These are phyloP conservation scores for Cercospora nicotianae DNA, from an alignment of 2,329 filamentous ascomycete species.

Conservation along the genomic window DNA sequence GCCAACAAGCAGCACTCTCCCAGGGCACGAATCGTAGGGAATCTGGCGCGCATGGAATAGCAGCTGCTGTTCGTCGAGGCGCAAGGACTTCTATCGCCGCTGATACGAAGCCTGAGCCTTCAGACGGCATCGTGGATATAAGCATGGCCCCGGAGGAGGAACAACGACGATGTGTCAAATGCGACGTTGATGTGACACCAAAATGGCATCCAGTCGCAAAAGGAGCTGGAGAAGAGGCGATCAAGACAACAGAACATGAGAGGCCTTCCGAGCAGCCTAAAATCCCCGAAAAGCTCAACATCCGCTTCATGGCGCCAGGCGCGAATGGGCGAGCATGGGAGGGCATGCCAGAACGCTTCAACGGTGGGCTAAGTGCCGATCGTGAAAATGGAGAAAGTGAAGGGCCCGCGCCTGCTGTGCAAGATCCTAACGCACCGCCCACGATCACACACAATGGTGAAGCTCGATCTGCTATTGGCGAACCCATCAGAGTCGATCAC, in stretches of 20 bases:
- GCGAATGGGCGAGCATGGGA: conserved; percentile 34
- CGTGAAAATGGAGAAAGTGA: conserved; percentile 18
- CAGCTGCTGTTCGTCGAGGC: conserved; percentile 36
- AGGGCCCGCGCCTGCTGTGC: conserved; percentile 7
- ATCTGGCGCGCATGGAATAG: conserved; percentile 38
- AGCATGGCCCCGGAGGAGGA: conserved; percentile 35
- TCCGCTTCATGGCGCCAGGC: conserved; percentile 34
- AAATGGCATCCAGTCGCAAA: conserved; percentile 49
- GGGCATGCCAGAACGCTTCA: conserved; percentile 33
- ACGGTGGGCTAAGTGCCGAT: conserved; percentile 11
- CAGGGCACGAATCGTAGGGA: conserved; percentile 43
- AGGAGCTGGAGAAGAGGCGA: conserved; percentile 15
- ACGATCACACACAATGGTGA: conserved; percentile 22
- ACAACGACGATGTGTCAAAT: conserved; percentile 46
- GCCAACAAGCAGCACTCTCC: conserved; percentile 35
- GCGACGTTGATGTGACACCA: conserved; percentile 67
- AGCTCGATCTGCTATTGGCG: conserved; percentile 12
- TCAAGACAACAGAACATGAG: conserved; percentile 14
- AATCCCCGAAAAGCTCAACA: conserved; percentile 19
- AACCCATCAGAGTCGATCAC: conserved; percentile 18
- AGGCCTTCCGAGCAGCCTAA: conserved; percentile 17
- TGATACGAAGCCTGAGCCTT: conserved; percentile 33
- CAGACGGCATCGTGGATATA: conserved; percentile 28
- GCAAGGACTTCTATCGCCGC: conserved; percentile 37
- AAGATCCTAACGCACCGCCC: conserved; percentile 13